Base-by-base conservation (phyloP, 163 green algal species). In the Scenedesmus sp. region DNA sequence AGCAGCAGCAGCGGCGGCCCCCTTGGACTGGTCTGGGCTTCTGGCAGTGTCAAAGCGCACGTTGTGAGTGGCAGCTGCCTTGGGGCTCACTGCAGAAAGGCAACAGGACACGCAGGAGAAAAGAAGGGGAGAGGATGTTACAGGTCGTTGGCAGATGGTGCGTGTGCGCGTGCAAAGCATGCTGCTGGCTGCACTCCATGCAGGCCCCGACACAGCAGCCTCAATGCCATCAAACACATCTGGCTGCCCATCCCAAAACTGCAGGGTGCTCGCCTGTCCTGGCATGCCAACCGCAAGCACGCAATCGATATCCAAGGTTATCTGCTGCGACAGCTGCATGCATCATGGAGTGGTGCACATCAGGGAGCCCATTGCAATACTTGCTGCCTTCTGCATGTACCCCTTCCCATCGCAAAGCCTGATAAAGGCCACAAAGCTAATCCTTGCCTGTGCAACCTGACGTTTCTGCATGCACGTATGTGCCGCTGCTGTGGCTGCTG, bases 31-130 rank as follows among this genome's bases (percentile, higher is more conserved):
- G 30, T 87, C 82, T 51, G 82, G 44, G 3, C 49, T 51, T 15
- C 82, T 49, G 9, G 26, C 16, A 9, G 82, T 87, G 37, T 87
- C 82, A 40, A 76, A 76, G 30, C 65, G 65, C 65, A 76, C 65
- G 3, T 33, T 10, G 5, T 76, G 65, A 0, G 30, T 30, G 24
- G 2, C 30, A 40, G 65, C 24, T 18, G 65, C 65, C 26, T 76
- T 76, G 65, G 65, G 65, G 1, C 65, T 76, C 65, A 40, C 65
- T 76, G 65, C 65, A 76, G 7, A 18, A 30, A 56, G 4, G 65
- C 7, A 1, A 37, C 30, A 40, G 9, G 30, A 76, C 2, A 76
- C 5, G 13, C 2, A 3, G 4, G 0, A 3, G 61, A 18, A 37
- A 12, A 40, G 26, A 40, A 68, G 15, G 16, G 53, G 12, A 30